Percentiles rank a stretch among this genome's conserved stretches.
Evolutionary conservation across 2,329 filamentous ascomycete species (phyloP).

Genomic region (Clonostachys byssicola): DNA sequence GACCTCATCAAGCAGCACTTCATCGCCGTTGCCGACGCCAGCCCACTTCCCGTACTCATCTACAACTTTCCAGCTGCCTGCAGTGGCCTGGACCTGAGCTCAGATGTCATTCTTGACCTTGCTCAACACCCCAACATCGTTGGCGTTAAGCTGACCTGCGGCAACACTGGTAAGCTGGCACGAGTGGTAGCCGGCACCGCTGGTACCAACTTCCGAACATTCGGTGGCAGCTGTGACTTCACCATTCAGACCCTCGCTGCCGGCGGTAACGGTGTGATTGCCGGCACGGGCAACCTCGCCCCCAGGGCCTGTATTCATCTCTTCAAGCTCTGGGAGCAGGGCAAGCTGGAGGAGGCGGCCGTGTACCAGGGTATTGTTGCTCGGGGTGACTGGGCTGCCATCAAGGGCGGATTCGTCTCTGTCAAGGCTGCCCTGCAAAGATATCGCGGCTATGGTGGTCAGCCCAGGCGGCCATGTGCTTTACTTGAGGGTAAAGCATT

Average conservation of each 20-base stretch:
- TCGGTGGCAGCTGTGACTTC: conserved; percentile 72
- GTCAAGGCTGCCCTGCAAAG: conserved; percentile 62
- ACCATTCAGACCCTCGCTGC: conserved; percentile 66
- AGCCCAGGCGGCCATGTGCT: conserved; percentile 46
- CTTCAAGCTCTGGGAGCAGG: conserved; percentile 52
- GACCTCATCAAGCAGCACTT: conserved; percentile 61
- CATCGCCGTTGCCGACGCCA: conserved; percentile 49
- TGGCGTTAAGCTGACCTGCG: conserved; percentile 60
- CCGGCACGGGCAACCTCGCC: conserved; percentile 66
- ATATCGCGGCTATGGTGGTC: conserved; percentile 61
- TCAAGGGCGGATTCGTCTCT: conserved; percentile 63
- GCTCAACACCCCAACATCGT: conserved; percentile 52
- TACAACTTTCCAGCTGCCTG: conserved; percentile 61
- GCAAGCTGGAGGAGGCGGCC: conserved; percentile 53
- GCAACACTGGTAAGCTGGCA: conserved; percentile 57
- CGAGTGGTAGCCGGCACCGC: conserved; percentile 39
- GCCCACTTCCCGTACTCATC: conserved; percentile 54
- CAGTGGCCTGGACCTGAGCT: conserved; percentile 53
- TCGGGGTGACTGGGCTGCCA: conserved; percentile 64
- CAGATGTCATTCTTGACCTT: conserved; percentile 49
- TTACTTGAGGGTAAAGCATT: conserved; percentile 16
- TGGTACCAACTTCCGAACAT: conserved; percentile 52
- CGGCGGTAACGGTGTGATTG: conserved; percentile 68
- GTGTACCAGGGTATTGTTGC: conserved; percentile 61
- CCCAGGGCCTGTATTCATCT: conserved; percentile 61